phyloP scores from a whole-genome alignment of 2,329 filamentous ascomycete genomes.

The Knufia fluminis region DNA sequence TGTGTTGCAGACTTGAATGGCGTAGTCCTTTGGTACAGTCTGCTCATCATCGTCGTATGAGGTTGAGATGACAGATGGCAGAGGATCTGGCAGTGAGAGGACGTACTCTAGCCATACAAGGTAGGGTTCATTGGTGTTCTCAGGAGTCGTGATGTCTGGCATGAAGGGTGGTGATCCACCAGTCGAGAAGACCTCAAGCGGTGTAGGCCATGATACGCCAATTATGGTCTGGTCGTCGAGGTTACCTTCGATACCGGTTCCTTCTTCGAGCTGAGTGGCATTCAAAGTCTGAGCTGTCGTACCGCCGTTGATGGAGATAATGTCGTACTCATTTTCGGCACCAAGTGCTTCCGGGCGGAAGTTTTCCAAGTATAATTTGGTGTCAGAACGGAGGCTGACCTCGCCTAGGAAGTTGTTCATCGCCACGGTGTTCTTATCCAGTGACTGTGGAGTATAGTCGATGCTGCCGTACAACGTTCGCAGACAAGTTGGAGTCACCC shows the following conservation, averaged over 20 bases:
- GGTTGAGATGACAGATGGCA: conserved; percentile 55
- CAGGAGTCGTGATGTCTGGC: conserved; percentile 15
- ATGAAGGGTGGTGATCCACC: conserved; percentile 33
- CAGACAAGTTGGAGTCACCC: conserved; percentile 46
- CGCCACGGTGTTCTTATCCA: conserved; percentile 36
- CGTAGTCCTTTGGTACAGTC: conserved; percentile 52
- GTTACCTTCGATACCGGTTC: conserved; percentile 45
- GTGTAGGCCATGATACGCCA: conserved; percentile 47
- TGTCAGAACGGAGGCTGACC: conserved; percentile 39
- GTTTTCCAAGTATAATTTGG: conserved; percentile 28
- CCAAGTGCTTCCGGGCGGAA: conserved; percentile 30
- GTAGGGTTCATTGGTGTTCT: conserved; percentile 58
- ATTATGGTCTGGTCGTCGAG: conserved; percentile 51
- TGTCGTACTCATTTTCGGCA: conserved; percentile 28
- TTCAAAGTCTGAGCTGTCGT: conserved; percentile 23
- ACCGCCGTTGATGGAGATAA: conserved; percentile 29
- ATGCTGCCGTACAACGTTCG: conserved; percentile 46
- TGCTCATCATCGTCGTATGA: conserved; percentile 62
- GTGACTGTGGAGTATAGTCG: conserved; percentile 40
- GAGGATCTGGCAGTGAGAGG: conserved; percentile 38
- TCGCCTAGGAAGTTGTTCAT: conserved; percentile 41
- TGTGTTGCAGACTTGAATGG: conserved; percentile 53
- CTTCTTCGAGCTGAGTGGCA: conserved; percentile 31
- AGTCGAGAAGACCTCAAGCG: conserved; percentile 47
- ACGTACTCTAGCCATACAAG: conserved; percentile 52